Base-by-base conservation (phyloP, 371 early-diverging fungal genomes). In the Mortierella sp. region DNA sequence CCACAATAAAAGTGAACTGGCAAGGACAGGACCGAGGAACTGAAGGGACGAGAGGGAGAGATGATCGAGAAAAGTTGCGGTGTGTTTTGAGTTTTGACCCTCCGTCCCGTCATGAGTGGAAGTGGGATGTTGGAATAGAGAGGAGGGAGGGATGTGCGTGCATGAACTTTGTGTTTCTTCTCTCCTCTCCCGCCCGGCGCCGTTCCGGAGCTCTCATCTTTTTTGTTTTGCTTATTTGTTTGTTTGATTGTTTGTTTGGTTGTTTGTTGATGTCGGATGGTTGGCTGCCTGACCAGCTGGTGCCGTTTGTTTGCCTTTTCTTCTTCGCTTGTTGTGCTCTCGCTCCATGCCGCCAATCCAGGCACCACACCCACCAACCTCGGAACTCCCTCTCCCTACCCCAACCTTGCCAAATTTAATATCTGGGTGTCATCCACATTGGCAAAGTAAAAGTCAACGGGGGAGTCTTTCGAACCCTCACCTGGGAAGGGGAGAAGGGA, bases 111-210 rank as follows among this genome's bases (percentile, higher is more conserved):
- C 51, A 51, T 63, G 21, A 32, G 5, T 7, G 63, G 63, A 63
- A 18, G 63, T 6, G 27, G 11, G 58, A 27, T 27, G 51, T 2
- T 56, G 58, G 12, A 18, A 18, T 4, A 35, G 21, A 35, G 21
- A 35, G 16, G 32, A 32, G 18, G 16, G 60, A 60, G 16, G 18
- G 35, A 35, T 32, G 63, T 63, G 35, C 35, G 32, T 60, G 60
- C 60, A 60, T 60, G 18, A 63, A 60, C 32, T 29, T 60, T 60
- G 60, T 32, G 60, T 60, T 16, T 60, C 60, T 16, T 60, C 60
- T 27, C 60, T 4, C 14, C 16, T 63, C 35, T 63, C 63, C 63
- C 2, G 35, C 38, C 18, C 6, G 63, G 63, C 16, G 18, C 63
- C 63, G 21, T 63, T 63, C 35, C 21, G 63, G 63, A 63, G 63